Conservation (phyloP, 768 basidiomycete genomes). For the Tulasnella sp. region DNA sequence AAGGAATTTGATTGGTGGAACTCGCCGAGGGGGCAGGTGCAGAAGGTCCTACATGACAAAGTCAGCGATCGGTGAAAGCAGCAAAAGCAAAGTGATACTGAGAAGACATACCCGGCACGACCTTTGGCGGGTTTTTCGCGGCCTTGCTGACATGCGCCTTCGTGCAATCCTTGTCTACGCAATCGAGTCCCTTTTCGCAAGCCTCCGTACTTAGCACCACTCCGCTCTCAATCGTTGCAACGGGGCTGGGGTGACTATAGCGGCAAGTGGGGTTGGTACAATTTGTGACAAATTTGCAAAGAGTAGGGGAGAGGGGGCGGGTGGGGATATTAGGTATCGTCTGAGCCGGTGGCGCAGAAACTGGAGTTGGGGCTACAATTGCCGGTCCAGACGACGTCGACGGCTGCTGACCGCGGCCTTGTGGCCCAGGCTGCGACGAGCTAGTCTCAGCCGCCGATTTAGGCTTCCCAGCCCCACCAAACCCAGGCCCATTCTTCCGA, state of each 20-base stretch:
- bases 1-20: slow-evolving; percentile 42
- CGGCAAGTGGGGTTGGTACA: slow-evolving; percentile 88
- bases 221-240: slow-evolving; percentile 90
- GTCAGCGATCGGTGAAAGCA: neutral
- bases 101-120: slow-evolving; percentile 29
- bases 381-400: slow-evolving; percentile 42
- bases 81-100: slow-evolving; percentile 21
- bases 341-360: slow-evolving; percentile 12
- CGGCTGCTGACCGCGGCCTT: slow-evolving; percentile 18
- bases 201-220: slow-evolving; percentile 91
- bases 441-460: slow-evolving; percentile 2
- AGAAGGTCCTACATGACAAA: slow-evolving; percentile 11
- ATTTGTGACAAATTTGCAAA: slow-evolving; percentile 91
- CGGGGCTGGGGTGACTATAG: slow-evolving; percentile 95
- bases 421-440: slow-evolving; percentile 6
- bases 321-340: slow-evolving; percentile 39
- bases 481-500: slow-evolving; percentile 5
- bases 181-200: slow-evolving; percentile 83
- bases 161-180: slow-evolving; percentile 90
- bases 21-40: slow-evolving; percentile 32
- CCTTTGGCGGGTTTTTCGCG: slow-evolving; percentile 60
- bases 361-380: slow-evolving; percentile 61
- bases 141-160: slow-evolving; percentile 90
- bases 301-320: slow-evolving; percentile 77
- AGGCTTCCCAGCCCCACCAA: slow-evolving; percentile 29